A percentile compares a stretch with the other conserved stretches of the same genome.
These are phyloP conservation scores for Dothistroma septosporum DNA, from an alignment of 2,329 filamentous ascomycete species.

Conservation along the genomic window DNA sequence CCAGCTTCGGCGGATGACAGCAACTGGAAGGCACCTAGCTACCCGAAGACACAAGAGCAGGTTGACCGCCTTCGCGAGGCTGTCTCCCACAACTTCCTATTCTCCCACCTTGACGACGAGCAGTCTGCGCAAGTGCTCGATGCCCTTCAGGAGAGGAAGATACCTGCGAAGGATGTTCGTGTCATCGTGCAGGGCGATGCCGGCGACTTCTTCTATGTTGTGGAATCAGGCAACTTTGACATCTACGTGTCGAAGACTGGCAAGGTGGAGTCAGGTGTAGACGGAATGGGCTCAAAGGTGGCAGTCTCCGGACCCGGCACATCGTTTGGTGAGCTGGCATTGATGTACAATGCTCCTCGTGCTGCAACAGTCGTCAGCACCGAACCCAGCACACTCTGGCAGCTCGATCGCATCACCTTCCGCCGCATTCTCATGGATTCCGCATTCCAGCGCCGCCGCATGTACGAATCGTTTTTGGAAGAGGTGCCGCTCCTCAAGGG, in stretches of 20 bases:
- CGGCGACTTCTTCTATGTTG: constrained; percentile 96
- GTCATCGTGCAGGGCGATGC: constrained; percentile 94
- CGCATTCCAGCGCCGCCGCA: constrained; percentile 88
- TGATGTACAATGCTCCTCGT: constrained; percentile 98
- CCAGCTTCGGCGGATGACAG: constrained; percentile 77
- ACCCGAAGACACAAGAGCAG: constrained; percentile 80
- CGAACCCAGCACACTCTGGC: constrained; percentile 83
- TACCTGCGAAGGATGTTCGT: constrained; percentile 84
- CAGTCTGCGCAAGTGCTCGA: constrained; percentile 82
- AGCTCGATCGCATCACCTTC: constrained; percentile 91
- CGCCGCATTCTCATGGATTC: constrained; percentile 97
- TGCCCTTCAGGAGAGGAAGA: constrained; percentile 88
- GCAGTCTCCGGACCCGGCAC: constrained; percentile 78
- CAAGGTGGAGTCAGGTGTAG: constrained; percentile 69
- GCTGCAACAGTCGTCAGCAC: constrained; percentile 88
- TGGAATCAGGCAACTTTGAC: constrained; percentile 86
- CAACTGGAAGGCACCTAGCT: constrained; percentile 83
- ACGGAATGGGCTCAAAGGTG: constrained; percentile 80
- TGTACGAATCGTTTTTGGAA: constrained; percentile 96
- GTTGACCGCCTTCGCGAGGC: constrained; percentile 71
- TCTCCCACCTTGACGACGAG: constrained; percentile 91
- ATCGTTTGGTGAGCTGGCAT: constrained; percentile 90
- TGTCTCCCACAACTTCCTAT: constrained; percentile 87
- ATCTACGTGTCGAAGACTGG: constrained; percentile 82
- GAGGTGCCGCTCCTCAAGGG: constrained; percentile 81